phyloP scores from a whole-genome alignment of 495 filamentous ascomycete species.

The Neurospora terricola region DNA sequence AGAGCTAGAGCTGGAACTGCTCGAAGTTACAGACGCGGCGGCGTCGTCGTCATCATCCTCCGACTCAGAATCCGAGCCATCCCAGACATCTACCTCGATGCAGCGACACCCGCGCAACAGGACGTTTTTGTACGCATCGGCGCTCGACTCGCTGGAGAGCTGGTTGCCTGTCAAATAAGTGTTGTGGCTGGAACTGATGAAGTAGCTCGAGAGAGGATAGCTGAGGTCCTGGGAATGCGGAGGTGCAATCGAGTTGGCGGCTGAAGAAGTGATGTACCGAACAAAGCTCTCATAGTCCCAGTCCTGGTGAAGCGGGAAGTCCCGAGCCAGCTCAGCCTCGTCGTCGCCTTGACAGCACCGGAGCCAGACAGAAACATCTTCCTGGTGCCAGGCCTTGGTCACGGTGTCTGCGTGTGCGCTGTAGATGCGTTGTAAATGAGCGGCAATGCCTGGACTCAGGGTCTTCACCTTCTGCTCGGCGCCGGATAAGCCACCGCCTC shows the following conservation, averaged over 20 bases:
- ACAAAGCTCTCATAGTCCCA: slow-evolving; percentile 44
- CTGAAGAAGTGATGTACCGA: slow-evolving; percentile 49
- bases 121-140: slow-evolving; percentile 75
- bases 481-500: slow-evolving; percentile 25
- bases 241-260: slow-evolving; percentile 35
- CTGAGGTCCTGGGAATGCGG: slow-evolving; percentile 38
- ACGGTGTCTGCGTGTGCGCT: slow-evolving; percentile 17
- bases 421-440: slow-evolving; percentile 32
- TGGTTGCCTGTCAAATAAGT: slow-evolving; percentile 92
- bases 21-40: slow-evolving; percentile 2
- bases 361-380: slow-evolving; percentile 28
- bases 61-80: slow-evolving; percentile 53
- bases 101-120: slow-evolving; percentile 78
- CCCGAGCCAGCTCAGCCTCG: slow-evolving; percentile 15
- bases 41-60: slow-evolving; percentile 25
- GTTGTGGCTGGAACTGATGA: slow-evolving; percentile 87
- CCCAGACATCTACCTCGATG: slow-evolving; percentile 94
- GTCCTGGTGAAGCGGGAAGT: slow-evolving; percentile 8
- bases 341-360: slow-evolving; percentile 26
- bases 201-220: slow-evolving; percentile 76
- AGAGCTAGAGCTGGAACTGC: slow-evolving; percentile 17
- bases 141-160: slow-evolving; percentile 71
- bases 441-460: slow-evolving; percentile 19
- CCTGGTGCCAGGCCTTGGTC: slow-evolving; percentile 24
- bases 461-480: slow-evolving; percentile 20